Evolutionary conservation across 345 rosid genomes (phyloP).

Genomic region (Syzygium aqueum): DNA sequence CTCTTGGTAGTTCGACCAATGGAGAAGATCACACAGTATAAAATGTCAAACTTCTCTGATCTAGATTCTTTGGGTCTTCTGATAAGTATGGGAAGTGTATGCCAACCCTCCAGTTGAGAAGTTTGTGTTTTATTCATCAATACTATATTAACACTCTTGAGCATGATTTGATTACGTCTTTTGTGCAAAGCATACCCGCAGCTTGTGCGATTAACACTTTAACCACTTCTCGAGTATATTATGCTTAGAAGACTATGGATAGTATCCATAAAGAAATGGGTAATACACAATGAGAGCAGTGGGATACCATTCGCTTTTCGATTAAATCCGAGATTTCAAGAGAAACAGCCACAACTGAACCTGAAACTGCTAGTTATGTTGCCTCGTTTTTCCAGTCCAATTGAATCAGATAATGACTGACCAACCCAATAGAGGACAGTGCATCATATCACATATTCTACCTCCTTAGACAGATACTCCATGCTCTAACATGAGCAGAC

Average conservation of each 20-base stretch:
- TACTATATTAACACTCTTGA: neutral
- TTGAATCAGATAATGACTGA: neutral
- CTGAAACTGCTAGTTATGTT: neutral
- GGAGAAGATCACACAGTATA: neutral
- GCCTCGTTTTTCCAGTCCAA: neutral
- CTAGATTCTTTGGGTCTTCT: neutral
- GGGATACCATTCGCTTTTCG: neutral
- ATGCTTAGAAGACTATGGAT: neutral
- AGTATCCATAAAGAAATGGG: neutral
- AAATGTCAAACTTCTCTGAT: neutral
- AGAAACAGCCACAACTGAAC: neutral
- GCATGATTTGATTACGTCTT: neutral
- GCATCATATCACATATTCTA: neutral
- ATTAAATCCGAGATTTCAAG: neutral
- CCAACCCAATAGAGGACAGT: neutral
- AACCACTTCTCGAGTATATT: neutral
- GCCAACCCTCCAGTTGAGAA: neutral
- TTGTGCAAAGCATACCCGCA: neutral
- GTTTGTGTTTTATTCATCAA: neutral
- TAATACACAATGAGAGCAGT: neutral
- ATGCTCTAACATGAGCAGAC: neutral
- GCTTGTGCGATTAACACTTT: neutral
- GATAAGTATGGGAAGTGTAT: neutral
- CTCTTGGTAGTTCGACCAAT: accelerated
- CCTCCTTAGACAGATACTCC: neutral